phyloP scores from a whole-genome alignment of 2,329 filamentous ascomycete genomes.

The Pseudogymnoascus sp. region DNA sequence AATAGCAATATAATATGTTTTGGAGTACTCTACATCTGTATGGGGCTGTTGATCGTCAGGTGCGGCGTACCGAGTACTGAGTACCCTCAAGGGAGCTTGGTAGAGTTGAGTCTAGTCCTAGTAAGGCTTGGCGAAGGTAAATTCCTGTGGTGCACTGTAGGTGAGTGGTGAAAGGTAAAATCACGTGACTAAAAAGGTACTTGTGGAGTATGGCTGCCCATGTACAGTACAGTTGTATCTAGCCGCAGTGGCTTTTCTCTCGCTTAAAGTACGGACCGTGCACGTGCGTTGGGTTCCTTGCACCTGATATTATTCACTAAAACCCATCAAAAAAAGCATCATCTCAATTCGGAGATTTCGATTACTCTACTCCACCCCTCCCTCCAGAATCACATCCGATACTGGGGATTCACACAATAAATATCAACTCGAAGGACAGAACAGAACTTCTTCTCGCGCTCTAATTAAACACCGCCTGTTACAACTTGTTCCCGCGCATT shows the following conservation, averaged over 20 bases:
- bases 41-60: not conserved
- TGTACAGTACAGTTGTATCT: too few species aligned
- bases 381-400: conserved; percentile 7
- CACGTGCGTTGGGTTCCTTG: conserved; percentile 9
- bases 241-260: not conserved
- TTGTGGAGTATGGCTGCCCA: too few species aligned
- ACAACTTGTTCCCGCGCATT: conserved; percentile 2
- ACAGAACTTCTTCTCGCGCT: not conserved
- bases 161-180: not conserved
- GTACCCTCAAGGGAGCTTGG: conserved; percentile 5
- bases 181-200: not conserved
- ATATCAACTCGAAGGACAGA: conserved; percentile 6
- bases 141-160: not conserved
- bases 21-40: not conserved
- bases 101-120: conserved; percentile 6
- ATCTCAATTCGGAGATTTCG: conserved; percentile 10
- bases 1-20: not conserved
- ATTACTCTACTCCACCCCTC: conserved; percentile 3
- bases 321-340: conserved; percentile 9
- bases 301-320: conserved; percentile 10
- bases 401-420: conserved; percentile 7
- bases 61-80: too few species aligned
- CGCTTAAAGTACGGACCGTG: conserved; percentile 8
- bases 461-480: not conserved
- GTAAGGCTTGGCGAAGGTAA: conserved; percentile 1